phyloP scores from a whole-genome alignment of 2,329 filamentous ascomycete genomes.

The Calonectria honghensis region DNA sequence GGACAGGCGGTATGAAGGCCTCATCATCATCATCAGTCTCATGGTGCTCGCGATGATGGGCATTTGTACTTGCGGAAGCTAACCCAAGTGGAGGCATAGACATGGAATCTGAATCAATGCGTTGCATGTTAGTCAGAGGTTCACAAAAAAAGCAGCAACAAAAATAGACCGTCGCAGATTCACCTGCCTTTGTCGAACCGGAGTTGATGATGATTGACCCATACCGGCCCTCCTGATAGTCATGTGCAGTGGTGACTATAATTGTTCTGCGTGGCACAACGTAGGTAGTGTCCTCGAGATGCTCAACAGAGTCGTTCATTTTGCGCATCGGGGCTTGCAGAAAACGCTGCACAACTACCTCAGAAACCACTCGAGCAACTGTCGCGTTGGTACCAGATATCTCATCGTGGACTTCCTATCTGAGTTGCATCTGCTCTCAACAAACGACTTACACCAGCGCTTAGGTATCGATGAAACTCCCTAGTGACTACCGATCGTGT shows the following conservation, averaged over 20 bases:
- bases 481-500: background rate
- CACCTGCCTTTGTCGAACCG: background rate
- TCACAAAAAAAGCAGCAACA: background rate
- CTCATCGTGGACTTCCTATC: background rate
- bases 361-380: rapidly evolving
- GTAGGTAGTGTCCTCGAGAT: background rate
- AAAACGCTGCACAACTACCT: background rate
- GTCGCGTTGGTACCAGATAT: background rate
- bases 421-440: background rate
- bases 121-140: background rate
- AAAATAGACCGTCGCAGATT: background rate
- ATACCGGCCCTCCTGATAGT: background rate
- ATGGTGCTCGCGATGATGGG: background rate
- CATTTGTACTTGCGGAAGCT: background rate
- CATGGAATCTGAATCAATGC: background rate
- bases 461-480: background rate
- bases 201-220: background rate
- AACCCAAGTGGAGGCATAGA: background rate
- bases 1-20: background rate
- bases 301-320: background rate
- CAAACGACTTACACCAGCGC: background rate
- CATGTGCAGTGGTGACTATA: background rate
- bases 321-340: background rate
- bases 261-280: background rate
- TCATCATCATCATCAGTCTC: background rate